Percentiles rank a stretch among this genome's conserved stretches.
These are phyloP conservation scores for Fusarium chlamydosporum DNA, from an alignment of 2,329 filamentous ascomycete species.

Conservation along the genomic window DNA sequence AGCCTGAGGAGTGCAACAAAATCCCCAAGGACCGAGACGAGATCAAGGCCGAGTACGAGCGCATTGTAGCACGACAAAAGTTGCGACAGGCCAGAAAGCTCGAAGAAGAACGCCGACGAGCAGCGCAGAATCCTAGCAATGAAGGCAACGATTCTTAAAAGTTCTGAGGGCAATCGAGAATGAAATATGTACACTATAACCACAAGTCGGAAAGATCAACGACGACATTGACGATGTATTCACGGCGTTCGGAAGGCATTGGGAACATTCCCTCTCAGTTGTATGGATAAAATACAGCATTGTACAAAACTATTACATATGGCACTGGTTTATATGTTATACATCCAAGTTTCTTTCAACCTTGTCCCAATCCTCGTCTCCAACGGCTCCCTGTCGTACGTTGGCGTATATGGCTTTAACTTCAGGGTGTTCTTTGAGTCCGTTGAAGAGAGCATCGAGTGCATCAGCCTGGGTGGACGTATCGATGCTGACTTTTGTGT, in stretches of 20 bases:
- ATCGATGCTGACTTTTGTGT: slow-evolving; percentile 77
- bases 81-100: slow-evolving; percentile 75
- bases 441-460: slow-evolving; percentile 71
- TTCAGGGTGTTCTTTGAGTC: slow-evolving; percentile 75
- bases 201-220: slow-evolving; percentile 29
- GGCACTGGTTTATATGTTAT: slow-evolving; percentile 50
- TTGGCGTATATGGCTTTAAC: slow-evolving; percentile 88
- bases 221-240: slow-evolving; percentile 38
- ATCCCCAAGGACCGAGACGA: slow-evolving; percentile 84
- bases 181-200: slow-evolving; percentile 44
- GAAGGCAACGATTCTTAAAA: slow-evolving; percentile 34
- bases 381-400: slow-evolving; percentile 63
- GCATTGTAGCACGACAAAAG: slow-evolving; percentile 76
- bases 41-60: slow-evolving; percentile 83
- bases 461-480: slow-evolving; percentile 67
- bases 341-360: slow-evolving; percentile 68
- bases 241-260: slow-evolving; percentile 48
- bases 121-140: slow-evolving; percentile 40
- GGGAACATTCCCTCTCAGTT: slow-evolving; percentile 41
- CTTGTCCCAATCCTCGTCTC: slow-evolving; percentile 68
- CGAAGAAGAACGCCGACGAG: slow-evolving; percentile 54
- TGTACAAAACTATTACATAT: slow-evolving; percentile 44
- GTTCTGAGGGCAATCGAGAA: slow-evolving; percentile 14
- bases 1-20: slow-evolving; percentile 79
- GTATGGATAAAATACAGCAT: slow-evolving; percentile 27